Evolutionary conservation across 192 early-diverging fungal genomes (phyloP), one percentile per base, ranked within the genome.

Genomic region (Entophlyctis luteolus): DNA sequence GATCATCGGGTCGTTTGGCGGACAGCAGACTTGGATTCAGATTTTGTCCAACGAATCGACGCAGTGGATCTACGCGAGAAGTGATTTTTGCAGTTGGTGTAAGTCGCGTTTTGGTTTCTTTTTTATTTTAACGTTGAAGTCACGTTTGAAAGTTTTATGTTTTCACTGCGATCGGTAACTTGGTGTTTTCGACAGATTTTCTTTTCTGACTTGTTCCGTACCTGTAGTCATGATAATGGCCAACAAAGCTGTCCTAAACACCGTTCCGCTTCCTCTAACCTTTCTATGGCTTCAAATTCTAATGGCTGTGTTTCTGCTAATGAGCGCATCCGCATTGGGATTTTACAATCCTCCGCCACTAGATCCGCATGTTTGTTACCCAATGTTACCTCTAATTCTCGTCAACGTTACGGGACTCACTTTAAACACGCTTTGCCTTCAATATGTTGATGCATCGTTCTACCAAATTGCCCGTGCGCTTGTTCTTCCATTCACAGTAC

Each of bases 401-500:
- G 75, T 85, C 31, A 86, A 86, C 65, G 79, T 85, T 0, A 53
- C 85, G 2, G 84, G 84, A 20, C 68, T 86, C 4, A 79, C 72
- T 20, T 65, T 85, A 31, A 86, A 86, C 71, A 86, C 84, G 29
- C 42, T 77, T 39, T 85, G 83, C 65, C 39, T 86, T 32, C 72
- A 84, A 16, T 79, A 79, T 66, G 82, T 85, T 27, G 84, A 86
- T 49, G 82, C 84, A 2, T 75, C 72, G 22, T 84, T 86, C 48
- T 86, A 81, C 62, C 84, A 86, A 77, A 82, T 83, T 60, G 84
- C 84, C 36, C 76, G 84, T 20, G 75, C 79, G 6, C 62, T 86
- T 18, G 78, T 86, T 20, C 71, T 86, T 23, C 84, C 84, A 22
- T 75, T 86, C 59, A 86, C 84, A 18, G 78, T 84, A 25, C 35